Percentiles rank a stretch among this genome's conserved stretches.
Evolutionary conservation across 179 eudicot genomes (phyloP).

Genomic region (Spergularia azorica): DNA sequence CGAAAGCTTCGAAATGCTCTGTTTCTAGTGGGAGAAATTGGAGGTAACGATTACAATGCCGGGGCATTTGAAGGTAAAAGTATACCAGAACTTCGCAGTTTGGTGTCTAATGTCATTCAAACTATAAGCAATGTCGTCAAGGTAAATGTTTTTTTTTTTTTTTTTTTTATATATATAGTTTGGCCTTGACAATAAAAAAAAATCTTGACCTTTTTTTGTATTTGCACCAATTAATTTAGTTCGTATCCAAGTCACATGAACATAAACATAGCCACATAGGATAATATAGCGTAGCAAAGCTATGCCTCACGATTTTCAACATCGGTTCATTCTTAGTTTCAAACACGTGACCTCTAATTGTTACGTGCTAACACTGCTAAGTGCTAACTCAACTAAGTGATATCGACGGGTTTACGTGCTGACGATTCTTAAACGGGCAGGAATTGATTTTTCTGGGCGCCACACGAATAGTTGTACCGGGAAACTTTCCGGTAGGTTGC

Average conservation of each 20-base stretch:
- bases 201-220: no score
- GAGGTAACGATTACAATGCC: conserved; percentile 24
- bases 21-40: conserved; percentile 25
- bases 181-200: no score
- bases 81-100: background rate
- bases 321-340: no score
- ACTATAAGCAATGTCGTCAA: background rate
- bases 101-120: conserved; percentile 19
- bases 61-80: conserved; percentile 2
- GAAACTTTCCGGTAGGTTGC: conserved; percentile 20
- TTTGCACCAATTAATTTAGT: no score
- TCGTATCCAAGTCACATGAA: no score
- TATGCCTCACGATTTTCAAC: no score
- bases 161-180: background rate
- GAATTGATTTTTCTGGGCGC: conserved; percentile 21
- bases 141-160: background rate
- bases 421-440: background rate
- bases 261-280: no score
- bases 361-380: no score
- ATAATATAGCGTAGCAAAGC: no score
- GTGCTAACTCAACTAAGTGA: no score
- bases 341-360: no score
- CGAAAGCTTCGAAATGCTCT: conserved; percentile 15
- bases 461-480: conserved; percentile 17
- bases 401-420: background rate